Evolutionary conservation across 176 grass and related monocot species (phyloP).

Genomic region (Musa schizocarpa): DNA sequence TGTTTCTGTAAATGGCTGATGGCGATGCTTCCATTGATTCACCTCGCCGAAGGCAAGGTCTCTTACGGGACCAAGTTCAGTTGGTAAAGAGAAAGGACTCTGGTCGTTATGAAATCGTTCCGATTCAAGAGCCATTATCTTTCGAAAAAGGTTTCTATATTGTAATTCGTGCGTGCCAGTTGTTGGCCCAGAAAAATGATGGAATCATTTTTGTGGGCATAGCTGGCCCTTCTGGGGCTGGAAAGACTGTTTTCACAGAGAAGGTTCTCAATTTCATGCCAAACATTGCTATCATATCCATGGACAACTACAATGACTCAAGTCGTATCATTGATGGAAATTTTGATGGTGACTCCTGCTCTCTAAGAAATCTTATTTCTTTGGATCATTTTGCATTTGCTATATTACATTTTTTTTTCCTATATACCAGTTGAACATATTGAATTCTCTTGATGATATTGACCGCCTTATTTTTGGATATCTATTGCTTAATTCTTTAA

Average conservation of each 20-base stretch:
- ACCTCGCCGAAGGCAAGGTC: slow-evolving; percentile 50
- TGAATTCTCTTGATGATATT: background rate
- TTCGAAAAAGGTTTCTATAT: slow-evolving; percentile 98
- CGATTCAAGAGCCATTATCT: slow-evolving; percentile 63
- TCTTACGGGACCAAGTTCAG: slow-evolving; percentile 81
- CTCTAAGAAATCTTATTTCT: background rate
- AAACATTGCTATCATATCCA: slow-evolving; percentile 78
- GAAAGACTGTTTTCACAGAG: slow-evolving; percentile 92
- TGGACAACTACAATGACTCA: slow-evolving; percentile 95
- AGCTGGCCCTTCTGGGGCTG: slow-evolving; percentile 87
- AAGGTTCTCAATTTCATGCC: slow-evolving; percentile 95
- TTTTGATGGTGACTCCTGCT: slow-evolving; percentile 65
- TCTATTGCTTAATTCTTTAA: background rate
- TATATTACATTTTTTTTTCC: background rate
- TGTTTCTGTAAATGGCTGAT: slow-evolving; percentile 39
- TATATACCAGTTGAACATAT: background rate
- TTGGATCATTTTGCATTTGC: background rate
- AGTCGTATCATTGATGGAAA: slow-evolving; percentile 89
- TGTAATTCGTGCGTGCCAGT: slow-evolving; percentile 81
- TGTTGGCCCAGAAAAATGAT: slow-evolving; percentile 72
- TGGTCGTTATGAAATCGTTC: slow-evolving; percentile 69
- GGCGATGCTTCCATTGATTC: slow-evolving; percentile 48
- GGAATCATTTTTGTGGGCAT: slow-evolving; percentile 83
- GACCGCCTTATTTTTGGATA: background rate
- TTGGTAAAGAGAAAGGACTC: slow-evolving; percentile 69